These are phyloP conservation scores for Chlorella sp. DNA, from an alignment of 139 green algal genomes.

Conservation along the genomic window DNA sequence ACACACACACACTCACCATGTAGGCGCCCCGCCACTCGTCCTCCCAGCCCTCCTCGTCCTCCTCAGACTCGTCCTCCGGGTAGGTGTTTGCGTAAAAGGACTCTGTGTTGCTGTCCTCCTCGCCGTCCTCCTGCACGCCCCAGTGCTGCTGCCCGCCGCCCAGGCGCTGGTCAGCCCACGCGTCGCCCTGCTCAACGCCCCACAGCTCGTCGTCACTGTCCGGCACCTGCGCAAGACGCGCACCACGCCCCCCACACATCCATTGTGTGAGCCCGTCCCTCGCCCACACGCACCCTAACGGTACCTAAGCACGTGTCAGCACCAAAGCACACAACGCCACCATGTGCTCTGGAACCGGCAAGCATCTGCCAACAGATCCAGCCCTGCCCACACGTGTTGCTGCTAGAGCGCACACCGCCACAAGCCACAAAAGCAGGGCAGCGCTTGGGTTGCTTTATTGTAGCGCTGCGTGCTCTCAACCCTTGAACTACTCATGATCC, in stretches of 20 bases:
- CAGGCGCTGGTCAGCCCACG: not conserved
- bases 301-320: too few relatives aligned
- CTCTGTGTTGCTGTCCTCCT: slow-evolving; percentile 2
- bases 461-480: too few relatives aligned
- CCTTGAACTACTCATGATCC: too few relatives aligned
- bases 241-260: too few relatives aligned
- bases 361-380: not conserved
- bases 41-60: not conserved
- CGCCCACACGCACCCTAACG: not conserved
- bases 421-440: too few relatives aligned
- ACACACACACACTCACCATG: too few relatives aligned
- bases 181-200: not conserved
- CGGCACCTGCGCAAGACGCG: not conserved
- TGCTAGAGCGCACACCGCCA: not conserved
- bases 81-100: slow-evolving; percentile 5
- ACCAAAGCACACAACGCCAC: not conserved
- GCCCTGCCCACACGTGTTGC: not conserved
- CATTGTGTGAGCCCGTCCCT: too few relatives aligned
- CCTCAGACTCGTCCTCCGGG: not conserved
- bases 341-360: too few relatives aligned
- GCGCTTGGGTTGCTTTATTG: too few relatives aligned
- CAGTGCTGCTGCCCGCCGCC: too few relatives aligned
- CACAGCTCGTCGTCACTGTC: not conserved
- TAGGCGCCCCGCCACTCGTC: not conserved
- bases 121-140: not conserved